A percentile compares a stretch with the other conserved stretches of the same genome.
Evolutionary conservation across 148 eudicot species (phyloP).

Genomic region (Rheum nobile): DNA sequence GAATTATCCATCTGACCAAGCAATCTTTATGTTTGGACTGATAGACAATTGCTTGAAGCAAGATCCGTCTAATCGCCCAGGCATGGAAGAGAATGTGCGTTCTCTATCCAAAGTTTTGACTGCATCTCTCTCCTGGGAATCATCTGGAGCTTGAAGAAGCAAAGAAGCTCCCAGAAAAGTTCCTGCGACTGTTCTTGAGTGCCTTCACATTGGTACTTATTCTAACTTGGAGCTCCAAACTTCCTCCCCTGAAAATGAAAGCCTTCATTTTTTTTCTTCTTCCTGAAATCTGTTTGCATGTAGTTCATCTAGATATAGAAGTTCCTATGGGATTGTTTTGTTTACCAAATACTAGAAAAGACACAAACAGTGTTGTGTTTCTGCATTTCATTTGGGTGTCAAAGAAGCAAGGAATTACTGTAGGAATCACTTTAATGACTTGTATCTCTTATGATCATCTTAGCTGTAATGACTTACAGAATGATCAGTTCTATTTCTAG

Average conservation of each 20-base stretch:
- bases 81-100: slow-evolving; percentile 57
- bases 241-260: not conserved
- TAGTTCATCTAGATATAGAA: slow-evolving; percentile 6
- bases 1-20: slow-evolving; percentile 52
- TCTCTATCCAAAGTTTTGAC: slow-evolving; percentile 43
- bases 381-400: not conserved
- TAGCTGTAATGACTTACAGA: not conserved
- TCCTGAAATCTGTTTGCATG: not conserved
- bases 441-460: not conserved
- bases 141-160: slow-evolving; percentile 8
- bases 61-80: slow-evolving; percentile 54
- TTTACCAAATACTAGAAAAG: not conserved
- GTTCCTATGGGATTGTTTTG: not conserved
- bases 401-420: not conserved
- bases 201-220: not conserved
- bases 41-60: slow-evolving; percentile 37
- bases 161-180: not conserved
- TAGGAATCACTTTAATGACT: not conserved
- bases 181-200: not conserved
- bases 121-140: slow-evolving; percentile 42
- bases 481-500: not conserved
- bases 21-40: slow-evolving; percentile 28
- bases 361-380: not conserved
- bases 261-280: not conserved
- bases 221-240: not conserved